These are phyloP conservation scores for Purpureocillium takamizusanense DNA, from an alignment of 2,329 filamentous ascomycete species.

Conservation along the genomic window DNA sequence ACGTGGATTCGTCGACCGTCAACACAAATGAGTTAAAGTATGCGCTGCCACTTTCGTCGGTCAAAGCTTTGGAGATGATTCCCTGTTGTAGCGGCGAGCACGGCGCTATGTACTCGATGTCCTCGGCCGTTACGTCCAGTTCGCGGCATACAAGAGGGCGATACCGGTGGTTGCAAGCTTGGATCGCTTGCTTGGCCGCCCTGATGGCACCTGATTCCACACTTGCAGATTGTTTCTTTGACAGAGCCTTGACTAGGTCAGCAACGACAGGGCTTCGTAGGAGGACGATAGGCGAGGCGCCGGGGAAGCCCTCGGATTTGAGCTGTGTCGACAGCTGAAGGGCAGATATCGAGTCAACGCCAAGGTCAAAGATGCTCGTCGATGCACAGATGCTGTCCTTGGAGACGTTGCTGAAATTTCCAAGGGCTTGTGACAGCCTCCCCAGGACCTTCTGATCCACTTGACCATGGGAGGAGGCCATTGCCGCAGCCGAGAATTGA, in stretches of 20 bases:
- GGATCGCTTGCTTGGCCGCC: conserved; percentile 50
- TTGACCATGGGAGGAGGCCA: conserved; percentile 14
- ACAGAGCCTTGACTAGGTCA: conserved; percentile 33
- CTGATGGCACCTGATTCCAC: conserved; percentile 18
- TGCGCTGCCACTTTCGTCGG: conserved; percentile 38
- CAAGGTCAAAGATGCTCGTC: conserved; percentile 75
- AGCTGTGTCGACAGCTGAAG: conserved; percentile 60
- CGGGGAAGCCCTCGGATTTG: conserved; percentile 50
- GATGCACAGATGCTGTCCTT: conserved; percentile 34
- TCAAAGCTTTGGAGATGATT: conserved; percentile 65
- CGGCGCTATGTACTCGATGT: conserved; percentile 67
- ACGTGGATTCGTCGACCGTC: conserved; percentile 33
- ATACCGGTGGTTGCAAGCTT: conserved; percentile 56
- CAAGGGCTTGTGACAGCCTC: conserved; percentile 44
- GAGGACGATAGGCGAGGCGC: conserved; percentile 55
- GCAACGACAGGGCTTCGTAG: conserved; percentile 50
- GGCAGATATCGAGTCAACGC: conserved; percentile 80
- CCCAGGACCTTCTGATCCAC: conserved; percentile 27
- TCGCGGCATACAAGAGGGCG: conserved; percentile 39
- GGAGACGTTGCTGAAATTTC: conserved; percentile 38
- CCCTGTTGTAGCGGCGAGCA: conserved; percentile 83
- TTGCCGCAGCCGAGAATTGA: conserved; percentile 30
- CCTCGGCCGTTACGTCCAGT: conserved; percentile 37
- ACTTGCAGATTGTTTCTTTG: neutral
- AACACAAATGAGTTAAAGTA: conserved; percentile 77